These are phyloP conservation scores for Elsinoe batatas DNA, from an alignment of 2,329 filamentous ascomycete genomes.

Conservation along the genomic window DNA sequence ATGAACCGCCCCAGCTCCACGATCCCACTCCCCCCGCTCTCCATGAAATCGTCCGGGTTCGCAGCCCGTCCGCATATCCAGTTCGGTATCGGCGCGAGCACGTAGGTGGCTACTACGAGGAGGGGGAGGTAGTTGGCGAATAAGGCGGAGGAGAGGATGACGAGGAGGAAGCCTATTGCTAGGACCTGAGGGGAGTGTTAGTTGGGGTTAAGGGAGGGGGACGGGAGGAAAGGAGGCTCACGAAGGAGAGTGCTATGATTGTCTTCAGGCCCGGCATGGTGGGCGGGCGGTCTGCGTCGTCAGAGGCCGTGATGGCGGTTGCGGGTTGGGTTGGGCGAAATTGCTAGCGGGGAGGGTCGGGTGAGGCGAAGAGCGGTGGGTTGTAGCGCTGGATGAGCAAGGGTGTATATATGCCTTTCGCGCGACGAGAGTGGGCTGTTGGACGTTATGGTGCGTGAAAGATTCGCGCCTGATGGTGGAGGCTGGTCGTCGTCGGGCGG, in stretches of 20 bases:
- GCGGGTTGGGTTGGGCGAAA: neutral
- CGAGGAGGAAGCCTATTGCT: slow-evolving; percentile 95
- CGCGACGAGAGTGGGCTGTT: neutral
- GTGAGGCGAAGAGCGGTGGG: neutral
- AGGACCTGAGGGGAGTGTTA: slow-evolving; percentile 52
- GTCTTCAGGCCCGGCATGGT: slow-evolving; percentile 88
- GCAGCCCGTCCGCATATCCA: slow-evolving; percentile 86
- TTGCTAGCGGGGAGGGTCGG: neutral
- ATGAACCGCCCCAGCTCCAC: slow-evolving; percentile 88
- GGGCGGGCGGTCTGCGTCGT: slow-evolving; percentile 11
- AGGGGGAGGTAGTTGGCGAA: slow-evolving; percentile 93
- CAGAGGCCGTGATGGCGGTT: slow-evolving; percentile 8
- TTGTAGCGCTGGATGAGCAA: neutral
- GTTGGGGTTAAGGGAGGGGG: slow-evolving; percentile 10
- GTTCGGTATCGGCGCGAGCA: slow-evolving; percentile 88
- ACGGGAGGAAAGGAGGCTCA: slow-evolving; percentile 34
- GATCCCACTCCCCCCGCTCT: slow-evolving; percentile 67
- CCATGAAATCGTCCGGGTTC: slow-evolving; percentile 94
- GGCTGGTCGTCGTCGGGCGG: slow-evolving; percentile 10
- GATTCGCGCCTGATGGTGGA: slow-evolving; percentile 8
- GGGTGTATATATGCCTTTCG: neutral
- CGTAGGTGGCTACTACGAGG: slow-evolving; percentile 90
- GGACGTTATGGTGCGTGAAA: neutral
- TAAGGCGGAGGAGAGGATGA: slow-evolving; percentile 93
- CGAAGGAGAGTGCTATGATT: slow-evolving; percentile 97